A percentile compares a stretch with the other conserved stretches of the same genome.
These are phyloP conservation scores for Suillus paluster DNA, from an alignment of 768 basidiomycete species.

Conservation along the genomic window DNA sequence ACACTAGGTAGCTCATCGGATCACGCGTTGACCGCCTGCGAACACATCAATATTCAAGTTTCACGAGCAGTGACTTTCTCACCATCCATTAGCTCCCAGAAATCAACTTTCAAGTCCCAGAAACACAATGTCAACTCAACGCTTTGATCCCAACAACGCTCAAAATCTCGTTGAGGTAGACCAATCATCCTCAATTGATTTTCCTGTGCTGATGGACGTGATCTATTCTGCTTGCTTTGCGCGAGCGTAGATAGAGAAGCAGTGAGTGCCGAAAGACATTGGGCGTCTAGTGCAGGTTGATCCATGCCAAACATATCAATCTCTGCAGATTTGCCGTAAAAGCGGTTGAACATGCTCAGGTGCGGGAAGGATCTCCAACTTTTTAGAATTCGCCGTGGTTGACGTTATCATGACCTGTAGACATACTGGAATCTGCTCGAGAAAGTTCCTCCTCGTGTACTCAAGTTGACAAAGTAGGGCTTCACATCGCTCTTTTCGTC, in stretches of 20 bases:
- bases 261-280: slow-evolving; percentile 54
- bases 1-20: too few relatives aligned
- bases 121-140: slow-evolving; percentile 47
- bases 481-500: slow-evolving; percentile 8
- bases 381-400: slow-evolving; percentile 8
- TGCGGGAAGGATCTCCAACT: slow-evolving; percentile 38
- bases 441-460: slow-evolving; percentile 73
- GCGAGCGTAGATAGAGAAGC: slow-evolving; percentile 85
- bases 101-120: background rate
- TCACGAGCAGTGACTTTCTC: slow-evolving; percentile 2
- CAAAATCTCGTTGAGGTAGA: slow-evolving; percentile 87
- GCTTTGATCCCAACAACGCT: slow-evolving; percentile 89
- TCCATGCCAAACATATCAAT: slow-evolving; percentile 10
- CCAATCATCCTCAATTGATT: background rate
- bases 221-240: slow-evolving; percentile 2
- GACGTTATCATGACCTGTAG: slow-evolving; percentile 42
- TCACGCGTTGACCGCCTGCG: background rate
- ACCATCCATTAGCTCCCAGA: background rate
- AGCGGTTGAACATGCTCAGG: slow-evolving; percentile 96
- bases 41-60: slow-evolving; percentile 9
- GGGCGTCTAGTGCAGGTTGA: slow-evolving; percentile 13
- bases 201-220: background rate
- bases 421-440: slow-evolving; percentile 95
- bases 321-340: slow-evolving; percentile 57
- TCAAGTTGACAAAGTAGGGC: slow-evolving; percentile 82